A percentile compares a stretch with the other conserved stretches of the same genome.
These are phyloP conservation scores for Cucurbita maxima DNA, from an alignment of 306 rosid genomes.

Conservation along the genomic window DNA sequence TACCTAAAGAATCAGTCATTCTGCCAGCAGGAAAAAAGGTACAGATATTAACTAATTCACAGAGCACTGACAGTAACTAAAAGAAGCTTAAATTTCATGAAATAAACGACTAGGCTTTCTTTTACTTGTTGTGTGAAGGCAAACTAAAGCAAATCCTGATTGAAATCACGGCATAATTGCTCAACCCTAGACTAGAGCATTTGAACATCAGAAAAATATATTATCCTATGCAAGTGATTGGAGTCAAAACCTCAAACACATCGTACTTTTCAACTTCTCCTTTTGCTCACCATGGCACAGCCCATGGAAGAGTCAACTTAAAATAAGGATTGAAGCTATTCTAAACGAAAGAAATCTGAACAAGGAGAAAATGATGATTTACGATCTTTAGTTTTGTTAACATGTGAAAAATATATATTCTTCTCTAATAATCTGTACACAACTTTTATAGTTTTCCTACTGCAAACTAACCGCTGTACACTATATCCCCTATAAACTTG, in stretches of 20 bases:
- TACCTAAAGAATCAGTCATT: not conserved
- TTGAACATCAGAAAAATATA: not conserved
- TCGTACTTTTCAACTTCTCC: not conserved
- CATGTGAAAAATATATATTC: not conserved
- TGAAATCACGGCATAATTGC: not conserved
- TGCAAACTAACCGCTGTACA: not conserved
- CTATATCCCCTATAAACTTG: not conserved
- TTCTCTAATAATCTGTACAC: not conserved
- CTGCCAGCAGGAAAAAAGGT: not conserved
- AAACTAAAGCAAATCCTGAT: not conserved
- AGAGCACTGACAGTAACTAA: not conserved
- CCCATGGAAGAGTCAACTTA: not conserved
- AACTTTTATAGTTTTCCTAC: not conserved
- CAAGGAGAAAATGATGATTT: not conserved
- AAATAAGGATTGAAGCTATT: not conserved
- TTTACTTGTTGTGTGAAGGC: not conserved
- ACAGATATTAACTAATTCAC: not conserved
- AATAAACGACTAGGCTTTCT: not conserved
- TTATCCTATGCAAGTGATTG: not conserved
- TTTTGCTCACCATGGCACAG: not conserved
- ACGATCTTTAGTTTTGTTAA: not conserved
- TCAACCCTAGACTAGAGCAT: not conserved
- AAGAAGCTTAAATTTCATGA: not conserved
- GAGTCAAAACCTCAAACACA: not conserved
- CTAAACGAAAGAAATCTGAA: not conserved